phyloP scores from a whole-genome alignment of 192 early-diverging fungal genomes.

The Phycomyces nitens region DNA sequence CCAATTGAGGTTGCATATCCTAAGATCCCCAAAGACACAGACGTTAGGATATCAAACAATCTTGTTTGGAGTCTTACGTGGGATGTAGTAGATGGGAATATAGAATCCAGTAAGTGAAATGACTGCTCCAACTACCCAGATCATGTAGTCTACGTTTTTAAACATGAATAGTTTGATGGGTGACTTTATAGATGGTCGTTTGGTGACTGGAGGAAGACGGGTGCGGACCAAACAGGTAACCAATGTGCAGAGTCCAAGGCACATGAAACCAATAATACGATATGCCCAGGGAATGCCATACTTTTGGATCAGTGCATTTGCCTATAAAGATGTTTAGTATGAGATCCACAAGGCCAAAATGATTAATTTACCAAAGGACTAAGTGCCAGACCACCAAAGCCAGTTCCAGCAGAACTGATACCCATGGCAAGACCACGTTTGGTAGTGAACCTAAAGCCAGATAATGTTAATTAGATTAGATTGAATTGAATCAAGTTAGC shows the following conservation, averaged over 20 bases:
- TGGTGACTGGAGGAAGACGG: constrained; percentile 10
- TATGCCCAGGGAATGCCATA: constrained; percentile 53
- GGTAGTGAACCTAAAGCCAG: constrained; percentile 28
- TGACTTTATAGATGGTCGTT: neutral
- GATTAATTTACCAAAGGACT: constrained; percentile 18
- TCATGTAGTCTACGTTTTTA: constrained; percentile 26
- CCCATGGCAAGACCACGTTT: constrained; percentile 59
- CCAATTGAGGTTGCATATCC: constrained; percentile 20
- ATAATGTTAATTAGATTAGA: neutral
- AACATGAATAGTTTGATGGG: constrained; percentile 24
- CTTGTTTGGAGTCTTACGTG: constrained; percentile 18
- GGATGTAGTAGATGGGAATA: constrained; percentile 40
- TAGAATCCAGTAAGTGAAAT: constrained; percentile 39
- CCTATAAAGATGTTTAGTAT: neutral
- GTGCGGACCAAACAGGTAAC: constrained; percentile 17
- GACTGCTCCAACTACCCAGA: constrained; percentile 25
- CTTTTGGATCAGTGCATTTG: constrained; percentile 37
- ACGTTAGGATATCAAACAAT: too few species aligned
- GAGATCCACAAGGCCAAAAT: neutral
- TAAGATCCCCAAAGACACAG: too few species aligned
- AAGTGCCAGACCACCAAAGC: constrained; percentile 57
- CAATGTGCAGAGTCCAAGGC: constrained; percentile 36
- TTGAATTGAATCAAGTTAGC: constrained; percentile 16
- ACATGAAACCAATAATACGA: constrained; percentile 56
- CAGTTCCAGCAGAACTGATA: constrained; percentile 56